Evolutionary conservation across 129 eudicot genomes (phyloP), one percentile per base, ranked within the genome.

Genomic region (Pulicaria dysenterica): DNA sequence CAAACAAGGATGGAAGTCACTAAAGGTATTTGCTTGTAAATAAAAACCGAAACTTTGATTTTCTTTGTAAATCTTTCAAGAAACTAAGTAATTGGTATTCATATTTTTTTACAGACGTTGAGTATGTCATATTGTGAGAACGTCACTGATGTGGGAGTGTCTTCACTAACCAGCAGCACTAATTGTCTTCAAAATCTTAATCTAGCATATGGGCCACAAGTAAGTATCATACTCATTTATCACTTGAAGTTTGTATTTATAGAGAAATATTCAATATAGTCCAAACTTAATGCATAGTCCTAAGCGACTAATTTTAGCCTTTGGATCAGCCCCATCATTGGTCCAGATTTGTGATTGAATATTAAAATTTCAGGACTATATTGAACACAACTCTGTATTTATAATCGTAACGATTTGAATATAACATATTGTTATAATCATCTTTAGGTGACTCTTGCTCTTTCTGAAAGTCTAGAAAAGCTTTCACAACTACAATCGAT

Each of bases 121-220:
- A 89, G 90, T 76, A 76, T 91, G 79, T 95, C 99, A 42, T 81
- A 87, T 61, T 90, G 94, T 63, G 91, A 88, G 73, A 84, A 85
- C 58, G 74, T 88, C 37, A 88, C 90, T 71, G 91, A 84, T 54
- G 85, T 83, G 54, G 97, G 97, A 50, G 75, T 95, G 72, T 84
- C 93, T 67, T 91, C 89, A 46, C 77, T 95, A 67, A 81, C 91
- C 46, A 82, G 78, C 69, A 84, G 76, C 55, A 73, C 80, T 63
- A 81, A 72, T 45, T 75, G 75, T 74, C 80, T 95, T 58, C 85
- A 72, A 70, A 85, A 88, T 58, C 97, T 95, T 67, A 79, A 57
- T 72, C 50, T 95, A 67, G 82, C 99, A 19, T 88, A 95, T 70
- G 96, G 99, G 14, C 86, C 99, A 76, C 80, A 82, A 3, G 98